Conservation (phyloP, 1,139 yeast species). For the Saccharomyces hybrid region DNA sequence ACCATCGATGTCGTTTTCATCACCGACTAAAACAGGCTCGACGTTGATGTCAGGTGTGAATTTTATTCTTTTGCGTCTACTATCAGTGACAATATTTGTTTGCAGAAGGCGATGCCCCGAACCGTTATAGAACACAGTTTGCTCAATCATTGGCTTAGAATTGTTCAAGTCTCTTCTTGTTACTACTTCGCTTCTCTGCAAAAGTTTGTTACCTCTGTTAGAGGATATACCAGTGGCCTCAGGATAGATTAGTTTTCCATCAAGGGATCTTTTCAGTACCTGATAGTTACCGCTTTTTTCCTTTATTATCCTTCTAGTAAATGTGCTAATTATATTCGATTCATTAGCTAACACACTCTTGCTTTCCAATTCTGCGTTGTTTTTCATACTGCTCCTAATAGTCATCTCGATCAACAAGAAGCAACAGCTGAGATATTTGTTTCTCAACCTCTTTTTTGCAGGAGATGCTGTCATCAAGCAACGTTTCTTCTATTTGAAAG, state of each 20-base stretch:
- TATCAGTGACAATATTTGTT: conserved; percentile 7
- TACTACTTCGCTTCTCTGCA: conserved; percentile 38
- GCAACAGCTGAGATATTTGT: background rate
- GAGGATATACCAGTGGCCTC: conserved; percentile 32
- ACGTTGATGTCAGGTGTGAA: conserved; percentile 19
- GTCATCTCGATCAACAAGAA: background rate
- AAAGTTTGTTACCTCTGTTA: conserved; percentile 56
- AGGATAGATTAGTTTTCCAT: conserved; percentile 23
- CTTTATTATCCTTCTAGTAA: conserved; percentile 26
- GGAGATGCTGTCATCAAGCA: conserved; percentile 6
- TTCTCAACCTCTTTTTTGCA: background rate
- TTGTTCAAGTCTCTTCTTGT: conserved; percentile 32
- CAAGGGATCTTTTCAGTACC: conserved; percentile 22
- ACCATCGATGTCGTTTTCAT: conserved; percentile 9
- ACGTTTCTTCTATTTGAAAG: background rate
- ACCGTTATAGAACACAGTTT: conserved; percentile 31
- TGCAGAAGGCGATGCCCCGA: conserved; percentile 30
- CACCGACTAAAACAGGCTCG: conserved; percentile 18
- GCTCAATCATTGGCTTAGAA: conserved; percentile 34
- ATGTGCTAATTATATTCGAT: conserved; percentile 15
- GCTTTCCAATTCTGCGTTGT: background rate
- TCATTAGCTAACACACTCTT: conserved; percentile 6
- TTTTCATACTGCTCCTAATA: background rate
- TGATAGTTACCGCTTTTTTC: conserved; percentile 31
- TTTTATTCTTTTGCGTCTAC: conserved; percentile 23